Percentiles rank a stretch among this genome's conserved stretches.
Conservation (phyloP, 352 stramenopile species). For the Phytophthora boehmeriae region DNA sequence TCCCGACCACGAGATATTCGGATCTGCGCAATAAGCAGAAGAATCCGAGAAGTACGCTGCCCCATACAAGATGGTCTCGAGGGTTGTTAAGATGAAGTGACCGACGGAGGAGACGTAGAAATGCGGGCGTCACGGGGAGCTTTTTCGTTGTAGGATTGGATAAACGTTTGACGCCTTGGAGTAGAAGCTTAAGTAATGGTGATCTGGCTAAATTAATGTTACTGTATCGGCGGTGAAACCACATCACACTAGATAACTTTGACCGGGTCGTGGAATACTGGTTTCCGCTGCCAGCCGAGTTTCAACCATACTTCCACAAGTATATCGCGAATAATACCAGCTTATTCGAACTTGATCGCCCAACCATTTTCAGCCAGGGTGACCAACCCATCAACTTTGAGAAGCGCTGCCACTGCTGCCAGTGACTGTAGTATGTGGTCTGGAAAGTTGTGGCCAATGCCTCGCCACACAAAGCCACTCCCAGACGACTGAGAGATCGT, state of each 20-base stretch:
- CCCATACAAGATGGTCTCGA: constrained; percentile 18
- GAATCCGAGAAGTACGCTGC: constrained; percentile 16
- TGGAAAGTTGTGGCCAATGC: constrained; percentile 17
- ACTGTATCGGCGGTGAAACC: constrained; percentile 17
- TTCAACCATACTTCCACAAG: constrained; percentile 12
- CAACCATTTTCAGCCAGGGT: not conserved
- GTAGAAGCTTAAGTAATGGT: constrained; percentile 4
- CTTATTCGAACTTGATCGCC: not conserved
- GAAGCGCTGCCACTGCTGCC: constrained; percentile 17
- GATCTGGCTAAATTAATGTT: not conserved
- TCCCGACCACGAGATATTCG: constrained; percentile 13
- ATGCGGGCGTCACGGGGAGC: constrained; percentile 19
- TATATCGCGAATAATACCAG: constrained; percentile 15
- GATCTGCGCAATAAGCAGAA: constrained; percentile 20
- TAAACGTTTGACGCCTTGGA: constrained; percentile 11
- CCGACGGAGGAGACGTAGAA: constrained; percentile 9
- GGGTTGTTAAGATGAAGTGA: not conserved
- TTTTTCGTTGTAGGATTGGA: constrained; percentile 17
- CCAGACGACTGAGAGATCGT: constrained; percentile 23
- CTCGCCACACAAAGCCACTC: constrained; percentile 10
- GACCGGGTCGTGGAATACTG: constrained; percentile 15
- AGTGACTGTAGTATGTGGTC: constrained; percentile 14
- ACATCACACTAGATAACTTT: constrained; percentile 18
- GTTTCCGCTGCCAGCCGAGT: constrained; percentile 2
- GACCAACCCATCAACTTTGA: constrained; percentile 10